Percentiles rank a stretch among this genome's conserved stretches.
Conservation (phyloP, 2,329 filamentous ascomycete species). For the Hymenoscyphus linearis region DNA sequence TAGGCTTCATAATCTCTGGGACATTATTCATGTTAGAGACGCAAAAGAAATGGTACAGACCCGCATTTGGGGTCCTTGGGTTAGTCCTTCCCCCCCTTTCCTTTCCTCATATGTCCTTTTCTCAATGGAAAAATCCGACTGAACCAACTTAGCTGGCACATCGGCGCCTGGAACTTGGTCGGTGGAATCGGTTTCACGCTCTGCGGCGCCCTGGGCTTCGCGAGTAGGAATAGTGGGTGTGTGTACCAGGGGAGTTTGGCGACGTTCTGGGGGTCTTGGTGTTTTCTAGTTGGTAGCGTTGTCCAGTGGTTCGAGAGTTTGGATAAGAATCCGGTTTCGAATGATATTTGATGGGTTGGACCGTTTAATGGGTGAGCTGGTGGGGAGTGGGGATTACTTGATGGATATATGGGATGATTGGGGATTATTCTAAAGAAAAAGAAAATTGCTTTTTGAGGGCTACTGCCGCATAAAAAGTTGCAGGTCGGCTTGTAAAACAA, state of each 20-base stretch:
- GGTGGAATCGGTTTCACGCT: conserved; percentile 57
- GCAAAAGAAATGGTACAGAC: conserved; percentile 57
- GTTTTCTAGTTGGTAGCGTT: conserved; percentile 43
- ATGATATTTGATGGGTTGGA: conserved; percentile 12
- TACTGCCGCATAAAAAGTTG: too few relatives aligned
- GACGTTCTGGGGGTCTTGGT: conserved; percentile 46
- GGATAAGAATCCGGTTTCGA: conserved; percentile 40
- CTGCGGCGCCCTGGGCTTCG: conserved; percentile 52
- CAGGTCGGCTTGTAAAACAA: too few relatives aligned
- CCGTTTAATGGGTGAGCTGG: neutral
- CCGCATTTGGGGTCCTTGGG: conserved; percentile 50
- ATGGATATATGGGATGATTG: neutral
- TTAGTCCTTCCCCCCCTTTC: neutral
- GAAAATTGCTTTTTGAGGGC: too few relatives aligned
- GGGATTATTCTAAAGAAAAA: too few relatives aligned
- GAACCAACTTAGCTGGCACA: conserved; percentile 45
- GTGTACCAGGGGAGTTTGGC: conserved; percentile 45
- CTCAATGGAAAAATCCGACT: neutral
- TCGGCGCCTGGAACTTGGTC: conserved; percentile 60
- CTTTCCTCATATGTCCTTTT: neutral
- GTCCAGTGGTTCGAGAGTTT: conserved; percentile 46
- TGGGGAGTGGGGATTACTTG: neutral
- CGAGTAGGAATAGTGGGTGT: conserved; percentile 34
- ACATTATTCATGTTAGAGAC: conserved; percentile 62
- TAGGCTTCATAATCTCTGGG: conserved; percentile 54